Base-by-base conservation (phyloP, 768 basidiomycete species). In the Pleurotus citrinopileatus region DNA sequence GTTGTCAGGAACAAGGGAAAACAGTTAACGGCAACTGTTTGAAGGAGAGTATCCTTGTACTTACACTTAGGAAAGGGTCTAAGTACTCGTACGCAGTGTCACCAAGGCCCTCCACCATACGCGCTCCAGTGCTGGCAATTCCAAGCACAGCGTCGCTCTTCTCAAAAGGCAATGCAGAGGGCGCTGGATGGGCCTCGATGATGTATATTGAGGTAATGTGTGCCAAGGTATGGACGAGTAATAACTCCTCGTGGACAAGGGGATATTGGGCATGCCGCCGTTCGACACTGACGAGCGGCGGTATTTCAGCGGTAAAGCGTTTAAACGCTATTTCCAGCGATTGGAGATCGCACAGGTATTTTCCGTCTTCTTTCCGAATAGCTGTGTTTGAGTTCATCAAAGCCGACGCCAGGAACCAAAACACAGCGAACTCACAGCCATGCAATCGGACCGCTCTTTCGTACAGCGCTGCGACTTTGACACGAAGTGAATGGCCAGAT, bases 11-110 rank as follows among this genome's bases (percentile, higher is more conserved):
- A 52, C n/a, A 37, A 17, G 52, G 20, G 32, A 27, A 3, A 17
- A 22, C 3, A 34, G 38, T 17, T 45, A 45, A 61, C 60, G n/a
- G 36, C 26, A 32, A 22, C n/a, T 3, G 7, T 22, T 10, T 9
- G 19, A n/a, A 10, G 17, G 20, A 20, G 13, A 12, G 15, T 3
- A 13, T n/a, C 20, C 20, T 44, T 12, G 36, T 32, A 76, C 81
- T 60, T 59, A 83, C 82, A 34, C 75, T 72, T 19, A 81, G 66
- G 36, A 79, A 74, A 4, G 82, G 81, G 66, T 83, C 81, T 15
- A 83, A 64, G 56, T 72, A 76, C 52, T 72, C 70, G 61, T 80
- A 83, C 59, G 84, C 82, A 4, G 65, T 70, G 25, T 79, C 78
- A 45, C 61, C 64, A 17, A 84, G 69, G 36, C 78, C 71, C 22